Percentiles rank a stretch among this genome's conserved stretches.
Evolutionary conservation across 805 yeast genomes (phyloP).

Genomic region (Candida hispaniensis): DNA sequence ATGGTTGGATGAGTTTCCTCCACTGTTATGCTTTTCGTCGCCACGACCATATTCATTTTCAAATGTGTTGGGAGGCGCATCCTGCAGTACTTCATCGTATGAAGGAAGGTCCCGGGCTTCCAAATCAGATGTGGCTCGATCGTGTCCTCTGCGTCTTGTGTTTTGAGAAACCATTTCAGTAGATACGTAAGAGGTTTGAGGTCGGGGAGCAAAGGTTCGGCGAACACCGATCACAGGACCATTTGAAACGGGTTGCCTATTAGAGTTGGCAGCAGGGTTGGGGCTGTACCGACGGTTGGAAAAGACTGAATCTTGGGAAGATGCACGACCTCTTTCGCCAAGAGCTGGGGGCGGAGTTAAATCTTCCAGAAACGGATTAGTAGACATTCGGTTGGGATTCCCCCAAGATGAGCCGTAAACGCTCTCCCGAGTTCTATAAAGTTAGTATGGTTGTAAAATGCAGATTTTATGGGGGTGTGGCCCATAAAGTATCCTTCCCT

Average conservation of each 20-base stretch:
- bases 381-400: conserved; percentile 11
- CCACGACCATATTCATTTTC: conserved; percentile 13
- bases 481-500: neutral
- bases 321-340: too few species aligned
- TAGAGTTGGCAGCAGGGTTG: conserved; percentile 14
- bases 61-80: conserved; percentile 14
- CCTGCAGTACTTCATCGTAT: conserved; percentile 14
- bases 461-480: conserved; percentile 1
- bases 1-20: too few species aligned
- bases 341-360: conserved; percentile 6
- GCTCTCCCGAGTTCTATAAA: conserved; percentile 15
- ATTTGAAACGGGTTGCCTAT: conserved; percentile 12
- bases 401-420: conserved; percentile 9
- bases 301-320: neutral
- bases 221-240: conserved; percentile 1
- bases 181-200: conserved; percentile 10
- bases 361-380: conserved; percentile 13
- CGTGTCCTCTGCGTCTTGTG: conserved; percentile 8
- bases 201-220: conserved; percentile 2
- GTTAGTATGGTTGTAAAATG: conserved; percentile 1
- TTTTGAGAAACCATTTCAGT: conserved; percentile 6
- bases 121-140: conserved; percentile 11
- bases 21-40: conserved; percentile 11
- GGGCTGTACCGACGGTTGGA: neutral
- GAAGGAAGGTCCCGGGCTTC: conserved; percentile 7